Base-by-base conservation (phyloP, 2,329 filamentous ascomycete genomes). In the Chrysoporthe puriensis region DNA sequence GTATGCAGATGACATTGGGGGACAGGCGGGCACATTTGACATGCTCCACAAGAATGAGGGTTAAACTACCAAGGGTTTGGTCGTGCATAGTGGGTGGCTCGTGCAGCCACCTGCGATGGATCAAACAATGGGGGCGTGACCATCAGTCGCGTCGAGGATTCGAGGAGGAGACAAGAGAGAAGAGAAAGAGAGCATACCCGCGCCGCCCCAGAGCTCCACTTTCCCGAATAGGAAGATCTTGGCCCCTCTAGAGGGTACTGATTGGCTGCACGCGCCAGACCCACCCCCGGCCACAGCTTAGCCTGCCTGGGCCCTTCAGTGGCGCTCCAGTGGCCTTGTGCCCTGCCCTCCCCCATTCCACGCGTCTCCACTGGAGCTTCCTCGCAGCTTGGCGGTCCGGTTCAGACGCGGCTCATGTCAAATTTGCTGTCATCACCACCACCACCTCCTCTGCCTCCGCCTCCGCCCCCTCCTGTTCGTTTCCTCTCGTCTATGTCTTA, bases 371-470 rank as follows among this genome's bases (percentile, higher is more conserved):
- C 58, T 34, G 21, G 54, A 34, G 62, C 61, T 52, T 21, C 9
- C 2, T n/a, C 44, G 36, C 40, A 9, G 36, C 36, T 40, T 40
- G 36, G 42, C 62, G 48, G 14, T 32, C 48, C 62, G 52, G 34
- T 60, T 64, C 64, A 40, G 67, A 67, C 64, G 64, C 62, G 64
- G 64, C 62, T 69, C 52, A 67, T 60, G 57, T 67, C 64, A 67
- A 62, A 64, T 67, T 54, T 64, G 56, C 64, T 69, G 57, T 40
- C 18, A 40, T n/a, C 60, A 63, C 60, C 44, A 56, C 64, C 46
- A 50, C 44, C 54, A 34, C 59, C 18, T 32, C 63, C 52, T 52
- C 48, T 46, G 32, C 4, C 50, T 65, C 66, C 44, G 7, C 26
- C 26, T 57, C 56, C 46, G 9, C 59, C 43, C 61, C 62, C 32